A percentile compares a stretch with the other conserved stretches of the same genome.
Evolutionary conservation across 345 rosid genomes (phyloP).

Genomic region (Gossypium rotundifolium): DNA sequence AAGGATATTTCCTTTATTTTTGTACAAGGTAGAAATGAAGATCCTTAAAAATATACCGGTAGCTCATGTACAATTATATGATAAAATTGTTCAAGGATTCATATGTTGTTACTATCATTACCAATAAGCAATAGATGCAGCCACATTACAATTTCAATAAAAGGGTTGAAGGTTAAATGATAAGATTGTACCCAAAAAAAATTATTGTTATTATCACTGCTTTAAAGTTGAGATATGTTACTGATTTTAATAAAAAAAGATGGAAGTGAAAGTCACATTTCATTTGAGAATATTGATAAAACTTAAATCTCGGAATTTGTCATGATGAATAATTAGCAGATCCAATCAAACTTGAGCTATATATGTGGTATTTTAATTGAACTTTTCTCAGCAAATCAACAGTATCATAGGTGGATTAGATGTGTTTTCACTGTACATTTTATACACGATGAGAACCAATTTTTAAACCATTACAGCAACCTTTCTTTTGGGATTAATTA

Average conservation of each 20-base stretch:
- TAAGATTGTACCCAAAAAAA: too few relatives aligned
- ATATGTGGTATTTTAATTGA: not conserved
- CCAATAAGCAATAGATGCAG: too few relatives aligned
- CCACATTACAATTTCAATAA: too few relatives aligned
- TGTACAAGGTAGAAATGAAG: not conserved
- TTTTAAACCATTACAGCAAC: not conserved
- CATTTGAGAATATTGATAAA: too few relatives aligned
- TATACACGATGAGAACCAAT: not conserved
- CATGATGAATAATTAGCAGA: too few relatives aligned
- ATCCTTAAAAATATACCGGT: not conserved
- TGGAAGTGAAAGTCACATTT: too few relatives aligned
- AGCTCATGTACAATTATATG: not conserved
- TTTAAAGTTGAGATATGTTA: too few relatives aligned
- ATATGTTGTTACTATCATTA: not conserved
- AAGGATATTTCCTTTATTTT: not conserved
- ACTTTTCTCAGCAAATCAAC: not conserved
- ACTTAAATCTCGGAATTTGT: too few relatives aligned
- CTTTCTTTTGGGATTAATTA: not conserved
- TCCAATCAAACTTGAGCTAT: not conserved
- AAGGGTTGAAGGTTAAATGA: too few relatives aligned
- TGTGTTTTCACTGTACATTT: not conserved
- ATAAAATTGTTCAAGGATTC: too few relatives aligned
- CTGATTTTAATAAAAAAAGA: too few relatives aligned
- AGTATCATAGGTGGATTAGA: not conserved
- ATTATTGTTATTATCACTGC: too few relatives aligned